Evolutionary conservation across 2,329 filamentous ascomycete species (phyloP), one percentile per base, ranked within the genome.

Genomic region (Colletotrichum sp.): DNA sequence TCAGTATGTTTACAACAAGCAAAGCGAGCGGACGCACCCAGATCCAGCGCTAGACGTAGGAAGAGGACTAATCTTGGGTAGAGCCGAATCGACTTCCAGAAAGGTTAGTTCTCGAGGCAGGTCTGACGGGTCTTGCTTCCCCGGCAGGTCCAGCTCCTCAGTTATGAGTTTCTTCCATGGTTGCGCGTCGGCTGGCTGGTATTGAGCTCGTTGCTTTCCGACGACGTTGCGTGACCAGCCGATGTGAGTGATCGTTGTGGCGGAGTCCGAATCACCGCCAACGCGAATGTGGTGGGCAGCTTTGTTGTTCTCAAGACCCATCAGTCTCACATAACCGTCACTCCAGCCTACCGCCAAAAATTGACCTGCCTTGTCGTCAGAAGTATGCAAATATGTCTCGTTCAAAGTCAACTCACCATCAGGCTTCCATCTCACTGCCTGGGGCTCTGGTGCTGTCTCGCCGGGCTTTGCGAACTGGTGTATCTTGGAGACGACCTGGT

Each of bases 281-380:
- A 93, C 85, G 18, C 85, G 85, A 80, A 95, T 93, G 80, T 94
- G 91, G 82, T 97, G 94, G 25, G 96, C 92, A 15, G 94, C 91
- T 84, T 96, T 98, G 83, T 93, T 94, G 79, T 92, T 96, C 83
- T 97, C 95, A 27, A 95, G 86, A 76, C 94, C 94, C 82, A 96
- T 90, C 43, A 98, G 86, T 74, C 95, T 92, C 25, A 97, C 91
- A 8, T 91, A 91, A 32, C 94, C 94, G 86, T 98, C 95, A 79
- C 91, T 95, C 92, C 95, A 98, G 61, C 93, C 95, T 16, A 97
- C 91, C 16, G 95, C 95, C 70, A 98, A 89, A 56, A 95, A 92
- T 77, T 95, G 93, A 10, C 94, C 93, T 94, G 32, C 22, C n/a
- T 22, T 12, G 8, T n/a, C 6, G 43, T 77, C 36, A 77, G 43